phyloP scores from a whole-genome alignment of 2,329 filamentous ascomycete species.

The Leptographium flavum region DNA sequence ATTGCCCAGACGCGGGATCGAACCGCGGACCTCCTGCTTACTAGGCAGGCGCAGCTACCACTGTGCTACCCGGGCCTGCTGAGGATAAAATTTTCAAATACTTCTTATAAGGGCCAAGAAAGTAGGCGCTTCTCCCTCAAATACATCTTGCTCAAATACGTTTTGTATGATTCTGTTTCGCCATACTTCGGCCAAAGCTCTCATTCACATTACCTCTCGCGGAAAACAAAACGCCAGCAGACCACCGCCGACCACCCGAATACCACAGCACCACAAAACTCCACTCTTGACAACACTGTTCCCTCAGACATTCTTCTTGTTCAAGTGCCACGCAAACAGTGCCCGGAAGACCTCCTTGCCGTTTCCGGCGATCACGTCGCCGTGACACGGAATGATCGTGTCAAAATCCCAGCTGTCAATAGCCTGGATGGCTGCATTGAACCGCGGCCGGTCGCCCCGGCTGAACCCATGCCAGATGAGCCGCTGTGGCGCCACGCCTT shows the following conservation, averaged over 20 bases:
- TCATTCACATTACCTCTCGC: no score
- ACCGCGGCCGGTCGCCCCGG: slow-evolving; percentile 46
- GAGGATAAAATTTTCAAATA: neutral
- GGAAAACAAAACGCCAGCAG: neutral
- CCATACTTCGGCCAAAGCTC: no score
- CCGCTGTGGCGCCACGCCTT: slow-evolving; percentile 59
- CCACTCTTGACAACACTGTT: neutral
- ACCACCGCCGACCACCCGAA: neutral
- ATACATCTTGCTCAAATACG: no score
- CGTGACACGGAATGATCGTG: slow-evolving; percentile 80
- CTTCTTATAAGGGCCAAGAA: neutral
- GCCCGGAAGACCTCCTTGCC: slow-evolving; percentile 66
- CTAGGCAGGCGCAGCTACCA: slow-evolving; percentile 13
- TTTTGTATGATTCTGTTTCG: no score
- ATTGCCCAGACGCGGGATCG: slow-evolving; percentile 12
- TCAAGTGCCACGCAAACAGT: slow-evolving; percentile 71
- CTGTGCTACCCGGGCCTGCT: slow-evolving; percentile 12
- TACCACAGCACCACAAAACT: no score
- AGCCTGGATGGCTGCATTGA: slow-evolving; percentile 51
- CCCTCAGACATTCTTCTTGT: neutral
- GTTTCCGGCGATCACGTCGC: slow-evolving; percentile 64
- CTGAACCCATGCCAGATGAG: slow-evolving; percentile 66
- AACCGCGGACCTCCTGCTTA: slow-evolving; percentile 13
- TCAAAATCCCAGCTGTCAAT: slow-evolving; percentile 77
- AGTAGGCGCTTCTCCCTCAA: neutral